Conservation (phyloP, 2,329 filamentous ascomycete genomes). For the Beauveria sp. region DNA sequence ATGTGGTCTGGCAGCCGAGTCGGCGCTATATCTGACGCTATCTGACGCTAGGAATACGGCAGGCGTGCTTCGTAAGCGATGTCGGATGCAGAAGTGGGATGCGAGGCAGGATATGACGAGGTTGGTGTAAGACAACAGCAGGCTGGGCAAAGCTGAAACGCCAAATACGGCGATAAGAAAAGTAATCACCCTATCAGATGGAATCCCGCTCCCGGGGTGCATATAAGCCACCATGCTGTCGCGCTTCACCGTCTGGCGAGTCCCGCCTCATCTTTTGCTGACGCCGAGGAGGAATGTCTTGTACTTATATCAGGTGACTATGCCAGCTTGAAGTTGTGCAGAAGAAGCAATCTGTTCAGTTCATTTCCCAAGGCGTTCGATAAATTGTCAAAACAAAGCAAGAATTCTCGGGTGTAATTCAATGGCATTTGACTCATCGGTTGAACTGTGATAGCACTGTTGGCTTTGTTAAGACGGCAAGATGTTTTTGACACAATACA, state of each 20-base stretch:
- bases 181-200: neutral
- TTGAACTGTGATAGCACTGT: neutral
- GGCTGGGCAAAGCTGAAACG: neutral
- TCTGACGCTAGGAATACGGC: neutral
- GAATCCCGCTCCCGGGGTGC: neutral
- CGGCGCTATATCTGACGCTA: neutral
- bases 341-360: no score
- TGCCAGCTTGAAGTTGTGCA: neutral
- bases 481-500: neutral
- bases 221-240: neutral
- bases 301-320: neutral
- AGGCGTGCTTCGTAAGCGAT: slow-evolving; percentile 4
- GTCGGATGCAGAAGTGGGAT: slow-evolving; percentile 8
- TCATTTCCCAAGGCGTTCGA: no score
- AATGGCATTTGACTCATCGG: neutral
- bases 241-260: neutral
- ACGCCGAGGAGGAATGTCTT: neutral
- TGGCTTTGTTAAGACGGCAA: neutral
- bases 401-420: neutral
- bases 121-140: slow-evolving; percentile 1
- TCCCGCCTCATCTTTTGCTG: neutral
- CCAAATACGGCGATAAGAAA: neutral
- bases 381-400: no score
- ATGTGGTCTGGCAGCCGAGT: neutral
- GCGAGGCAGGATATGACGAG: slow-evolving; percentile 3